Percentiles rank a stretch among this genome's conserved stretches.
Conservation (phyloP, 345 rosid species). For the Brassica nigra region DNA sequence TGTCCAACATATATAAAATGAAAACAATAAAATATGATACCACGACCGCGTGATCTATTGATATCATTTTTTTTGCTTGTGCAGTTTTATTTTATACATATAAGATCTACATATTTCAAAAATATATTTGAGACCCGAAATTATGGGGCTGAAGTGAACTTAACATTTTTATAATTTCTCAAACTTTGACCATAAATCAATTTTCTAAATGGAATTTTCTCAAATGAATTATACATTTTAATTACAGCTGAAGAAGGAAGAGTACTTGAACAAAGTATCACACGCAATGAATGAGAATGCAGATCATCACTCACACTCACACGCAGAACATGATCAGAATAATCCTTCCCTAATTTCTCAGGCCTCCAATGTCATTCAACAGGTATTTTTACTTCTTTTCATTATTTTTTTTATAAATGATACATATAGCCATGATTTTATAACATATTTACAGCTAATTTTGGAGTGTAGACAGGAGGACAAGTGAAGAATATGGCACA, state of each 20-base stretch:
- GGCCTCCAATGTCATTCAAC: slow-evolving; percentile 50
- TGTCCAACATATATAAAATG: background rate
- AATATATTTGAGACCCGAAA: background rate
- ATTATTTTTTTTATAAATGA: background rate
- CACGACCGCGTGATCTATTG: background rate
- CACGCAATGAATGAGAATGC: slow-evolving; percentile 39
- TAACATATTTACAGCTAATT: background rate
- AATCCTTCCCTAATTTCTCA: slow-evolving; percentile 39
- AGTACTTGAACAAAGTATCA: slow-evolving; percentile 40
- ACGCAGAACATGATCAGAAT: slow-evolving; percentile 33
- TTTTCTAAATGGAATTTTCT: background rate
- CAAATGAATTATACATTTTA: background rate
- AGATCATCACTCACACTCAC: slow-evolving; percentile 28
- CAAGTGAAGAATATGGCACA: slow-evolving; percentile 56
- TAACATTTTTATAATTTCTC: background rate
- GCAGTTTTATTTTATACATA: background rate
- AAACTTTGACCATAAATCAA: background rate
- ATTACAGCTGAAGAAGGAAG: slow-evolving; percentile 47
- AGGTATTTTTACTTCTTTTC: slow-evolving; percentile 28
- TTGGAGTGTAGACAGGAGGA: slow-evolving; percentile 48
- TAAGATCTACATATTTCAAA: background rate
- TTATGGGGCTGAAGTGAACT: background rate
- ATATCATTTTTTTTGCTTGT: background rate
- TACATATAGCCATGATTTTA: background rate
- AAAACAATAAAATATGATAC: background rate